Evolutionary conservation across 1,139 yeast species (phyloP).

Genomic region (Pichia sp.): DNA sequence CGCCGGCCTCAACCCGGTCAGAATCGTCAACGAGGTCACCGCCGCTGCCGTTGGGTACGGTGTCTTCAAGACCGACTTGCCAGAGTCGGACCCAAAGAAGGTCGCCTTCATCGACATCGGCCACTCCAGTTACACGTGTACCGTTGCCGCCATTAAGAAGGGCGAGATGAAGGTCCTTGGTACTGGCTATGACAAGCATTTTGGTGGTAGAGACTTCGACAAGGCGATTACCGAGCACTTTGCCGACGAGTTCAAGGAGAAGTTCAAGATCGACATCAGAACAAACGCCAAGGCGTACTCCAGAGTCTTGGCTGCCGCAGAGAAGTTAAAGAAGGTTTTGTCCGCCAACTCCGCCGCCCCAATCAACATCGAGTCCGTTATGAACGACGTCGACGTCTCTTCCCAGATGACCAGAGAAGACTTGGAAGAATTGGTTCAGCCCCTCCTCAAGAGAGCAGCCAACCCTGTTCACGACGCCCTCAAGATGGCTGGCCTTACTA

Average conservation of each 20-base stretch:
- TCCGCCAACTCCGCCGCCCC: slow-evolving; percentile 97
- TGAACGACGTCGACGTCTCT: slow-evolving; percentile 95
- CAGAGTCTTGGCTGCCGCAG: slow-evolving; percentile 88
- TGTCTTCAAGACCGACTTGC: slow-evolving; percentile 95
- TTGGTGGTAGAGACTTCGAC: slow-evolving; percentile 98
- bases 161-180: slow-evolving; percentile 94
- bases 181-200: slow-evolving; percentile 89
- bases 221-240: slow-evolving; percentile 90
- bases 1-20: slow-evolving; percentile 96
- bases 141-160: slow-evolving; percentile 87
- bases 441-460: slow-evolving; percentile 70
- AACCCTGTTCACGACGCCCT: slow-evolving; percentile 81
- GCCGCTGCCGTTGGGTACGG: slow-evolving; percentile 99
- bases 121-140: slow-evolving; percentile 89
- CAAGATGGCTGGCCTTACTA: slow-evolving; percentile 67
- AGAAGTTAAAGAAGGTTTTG: slow-evolving; percentile 89
- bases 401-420: slow-evolving; percentile 87
- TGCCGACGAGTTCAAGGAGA: slow-evolving; percentile 83
- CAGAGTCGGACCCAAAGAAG: slow-evolving; percentile 83
- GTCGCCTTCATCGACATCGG: slow-evolving; percentile 96
- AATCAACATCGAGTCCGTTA: slow-evolving; percentile 89
- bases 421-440: slow-evolving; percentile 82
- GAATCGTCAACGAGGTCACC: slow-evolving; percentile 94
- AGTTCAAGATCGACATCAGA: slow-evolving; percentile 89
- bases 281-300: slow-evolving; percentile 92